Evolutionary conservation across 2,329 filamentous ascomycete genomes (phyloP), one percentile per base, ranked within the genome.

Genomic region (Pezizomycotina sp.): DNA sequence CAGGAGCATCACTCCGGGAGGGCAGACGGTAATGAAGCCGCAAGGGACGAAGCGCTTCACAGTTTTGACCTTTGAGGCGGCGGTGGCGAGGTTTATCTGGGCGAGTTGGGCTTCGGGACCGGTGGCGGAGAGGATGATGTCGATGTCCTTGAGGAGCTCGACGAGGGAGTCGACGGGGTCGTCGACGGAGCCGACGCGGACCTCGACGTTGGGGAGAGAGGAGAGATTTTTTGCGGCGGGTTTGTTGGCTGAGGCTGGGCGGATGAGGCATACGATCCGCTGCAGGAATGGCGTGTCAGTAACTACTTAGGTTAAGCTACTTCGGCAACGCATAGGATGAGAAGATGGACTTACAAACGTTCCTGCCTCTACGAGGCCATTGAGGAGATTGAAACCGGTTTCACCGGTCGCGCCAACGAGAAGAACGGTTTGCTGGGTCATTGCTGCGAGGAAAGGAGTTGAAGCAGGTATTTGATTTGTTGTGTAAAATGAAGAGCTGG

Each of bases 41-140:
- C 61, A 64, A 2, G 65, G 65, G 19, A 69, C 58, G 44, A 67
- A 70, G 27, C 67, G 60, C 42, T 60, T 57, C 6, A 69, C 60
- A 0, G n/a, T n/a, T n/a, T 64, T 63, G 3, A 60, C 62, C 29
- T 55, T 55, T 44, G 66, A 64, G 1, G 62, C 60, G 2, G 65
- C 66, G 21, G 58, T 59, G 20, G 59, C 58, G 2, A 69, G 55
- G 1, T 56, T 55, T 6, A 63, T 59, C 42, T 70, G 62, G 7
- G 59, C 56, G 18, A 56, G 48, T 21, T 59, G 52, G 21, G 52
- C 51, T 3, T 47, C 47, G 3, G 54, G 52, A 14, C 52, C 47
- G 14, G 67, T 57, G 35, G 54, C 55, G 21, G 57, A 59, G 40
- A 68, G 60, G 21, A 68, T 55, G 12, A 63, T 54, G 34, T 67